Conservation (phyloP, 2,329 filamentous ascomycete genomes). For the Diaporthe citrichinensis region DNA sequence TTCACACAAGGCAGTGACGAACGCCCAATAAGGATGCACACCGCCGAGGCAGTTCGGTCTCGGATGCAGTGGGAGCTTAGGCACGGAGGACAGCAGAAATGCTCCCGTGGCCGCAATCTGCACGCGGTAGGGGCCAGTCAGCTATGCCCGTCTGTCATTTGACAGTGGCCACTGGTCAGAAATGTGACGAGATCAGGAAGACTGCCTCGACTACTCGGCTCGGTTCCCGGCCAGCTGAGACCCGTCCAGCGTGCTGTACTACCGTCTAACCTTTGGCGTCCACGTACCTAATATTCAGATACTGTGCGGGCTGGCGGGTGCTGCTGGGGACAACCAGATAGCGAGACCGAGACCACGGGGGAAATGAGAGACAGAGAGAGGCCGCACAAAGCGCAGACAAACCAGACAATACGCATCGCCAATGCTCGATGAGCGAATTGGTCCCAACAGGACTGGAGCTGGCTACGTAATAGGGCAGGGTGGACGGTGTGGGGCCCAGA, state of each 20-base stretch:
- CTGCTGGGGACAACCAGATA: not conserved
- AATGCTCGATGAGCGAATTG: conserved; percentile 1
- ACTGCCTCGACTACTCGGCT: conserved; percentile 1
- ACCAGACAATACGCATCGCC: not conserved
- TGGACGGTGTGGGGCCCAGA: conserved; percentile 9
- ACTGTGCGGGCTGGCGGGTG: conserved; percentile 2
- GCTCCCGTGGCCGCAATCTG: not conserved
- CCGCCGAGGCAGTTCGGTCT: not conserved
- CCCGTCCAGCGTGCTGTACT: not conserved
- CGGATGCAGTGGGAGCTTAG: conserved; percentile 25
- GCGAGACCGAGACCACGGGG: not conserved
- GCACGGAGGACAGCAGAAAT: conserved; percentile 6
- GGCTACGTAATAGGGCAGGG: conserved; percentile 28
- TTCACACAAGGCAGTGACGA: not conserved
- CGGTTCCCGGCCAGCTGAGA: conserved; percentile 15
- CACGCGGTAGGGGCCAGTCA: not conserved
- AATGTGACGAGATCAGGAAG: conserved; percentile 8
- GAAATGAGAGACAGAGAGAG: not conserved
- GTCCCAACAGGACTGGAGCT: conserved; percentile 20
- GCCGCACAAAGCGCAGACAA: conserved; percentile 18
- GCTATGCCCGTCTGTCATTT: not conserved
- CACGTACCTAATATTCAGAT: not conserved
- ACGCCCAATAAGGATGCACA: not conserved
- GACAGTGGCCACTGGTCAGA: not conserved
- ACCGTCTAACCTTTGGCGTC: not conserved